Evolutionary conservation across 2,329 filamentous ascomycete genomes (phyloP).

Genomic region (Lecanoromycetidae sp.): DNA sequence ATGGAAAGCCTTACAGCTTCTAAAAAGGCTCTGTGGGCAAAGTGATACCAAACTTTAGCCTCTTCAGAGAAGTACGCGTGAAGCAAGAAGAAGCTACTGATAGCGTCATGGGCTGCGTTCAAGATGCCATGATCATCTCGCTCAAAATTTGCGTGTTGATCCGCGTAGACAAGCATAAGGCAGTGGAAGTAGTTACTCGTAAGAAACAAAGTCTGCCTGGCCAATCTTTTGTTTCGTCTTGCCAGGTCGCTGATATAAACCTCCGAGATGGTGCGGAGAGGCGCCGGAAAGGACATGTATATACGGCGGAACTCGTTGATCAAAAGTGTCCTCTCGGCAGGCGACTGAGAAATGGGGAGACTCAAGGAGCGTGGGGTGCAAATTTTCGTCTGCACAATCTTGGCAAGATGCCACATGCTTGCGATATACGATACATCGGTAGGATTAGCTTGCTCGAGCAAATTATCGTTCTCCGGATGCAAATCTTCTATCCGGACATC

Average conservation of each 20-base stretch:
- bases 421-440: slow-evolving; percentile 26
- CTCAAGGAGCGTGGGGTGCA: slow-evolving; percentile 64
- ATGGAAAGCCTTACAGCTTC: slow-evolving; percentile 54
- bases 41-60: slow-evolving; percentile 73
- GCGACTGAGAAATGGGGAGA: slow-evolving; percentile 56
- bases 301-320: slow-evolving; percentile 58
- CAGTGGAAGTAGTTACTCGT: slow-evolving; percentile 78
- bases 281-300: slow-evolving; percentile 58
- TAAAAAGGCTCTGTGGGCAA: slow-evolving; percentile 68
- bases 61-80: slow-evolving; percentile 57
- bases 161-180: slow-evolving; percentile 65
- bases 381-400: slow-evolving; percentile 64
- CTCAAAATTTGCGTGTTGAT: slow-evolving; percentile 50
- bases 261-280: slow-evolving; percentile 57
- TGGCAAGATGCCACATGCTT: slow-evolving; percentile 67
- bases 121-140: slow-evolving; percentile 57
- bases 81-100: slow-evolving; percentile 62
- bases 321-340: slow-evolving; percentile 57
- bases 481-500: slow-evolving; percentile 67
- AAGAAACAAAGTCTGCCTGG: slow-evolving; percentile 64
- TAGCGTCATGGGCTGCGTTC: slow-evolving; percentile 63
- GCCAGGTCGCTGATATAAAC: slow-evolving; percentile 47
- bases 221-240: slow-evolving; percentile 49
- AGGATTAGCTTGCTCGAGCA: slow-evolving; percentile 48
- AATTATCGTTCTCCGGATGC: slow-evolving; percentile 43